Evolutionary conservation across 495 filamentous ascomycete species (phyloP), one percentile per base, ranked within the genome.

Genomic region (Pseudoneurospora amorphoporcata): DNA sequence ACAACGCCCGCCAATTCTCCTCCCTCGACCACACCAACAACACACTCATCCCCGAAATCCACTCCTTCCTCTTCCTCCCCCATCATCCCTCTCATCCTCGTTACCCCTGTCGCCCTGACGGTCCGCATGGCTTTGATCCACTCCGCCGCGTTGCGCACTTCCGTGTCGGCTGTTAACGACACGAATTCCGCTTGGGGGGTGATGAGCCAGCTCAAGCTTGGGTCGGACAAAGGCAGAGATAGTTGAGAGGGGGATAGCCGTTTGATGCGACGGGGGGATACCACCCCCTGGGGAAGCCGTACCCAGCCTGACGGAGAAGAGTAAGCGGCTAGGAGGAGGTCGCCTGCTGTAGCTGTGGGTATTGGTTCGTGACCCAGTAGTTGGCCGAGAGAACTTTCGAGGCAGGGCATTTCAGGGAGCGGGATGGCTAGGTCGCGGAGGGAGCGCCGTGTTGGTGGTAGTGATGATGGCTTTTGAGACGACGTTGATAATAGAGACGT

Each of bases 221-320:
- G 73, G 7, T 77, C 71, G n/a, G 71, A 70, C 8, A 83, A 61
- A 0, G 68, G 37, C 41, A 73, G 72, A 16, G 77, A 65, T 71
- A 87, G 75, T 40, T 85, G 79, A 2, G 72, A 74, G 0, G 81
- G 74, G 14, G 72, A 43, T 4, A 88, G 74, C 38, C 76, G 71
- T 9, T 79, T 76, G 19, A 87, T 85, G 17, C 79, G 75, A 2
- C 76, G 53, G 1, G 86, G 86, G 5, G 83, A 79, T 2, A 82
- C 77, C 4, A 87, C 78, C 3, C 77, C 75, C 6, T 80, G 80
- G 69, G 8, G 79, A 77, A 0, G 81, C 43, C 81, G 72, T 0
- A 84, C 82, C 86, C 86, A 88, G 2, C 86, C 85, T 0, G 83
- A 83, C 1, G 77, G 75, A 5, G 82, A 84, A 17, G 78, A 79